Base-by-base conservation (phyloP, 208 protist species). In the Trypanosomatidae sp. region DNA sequence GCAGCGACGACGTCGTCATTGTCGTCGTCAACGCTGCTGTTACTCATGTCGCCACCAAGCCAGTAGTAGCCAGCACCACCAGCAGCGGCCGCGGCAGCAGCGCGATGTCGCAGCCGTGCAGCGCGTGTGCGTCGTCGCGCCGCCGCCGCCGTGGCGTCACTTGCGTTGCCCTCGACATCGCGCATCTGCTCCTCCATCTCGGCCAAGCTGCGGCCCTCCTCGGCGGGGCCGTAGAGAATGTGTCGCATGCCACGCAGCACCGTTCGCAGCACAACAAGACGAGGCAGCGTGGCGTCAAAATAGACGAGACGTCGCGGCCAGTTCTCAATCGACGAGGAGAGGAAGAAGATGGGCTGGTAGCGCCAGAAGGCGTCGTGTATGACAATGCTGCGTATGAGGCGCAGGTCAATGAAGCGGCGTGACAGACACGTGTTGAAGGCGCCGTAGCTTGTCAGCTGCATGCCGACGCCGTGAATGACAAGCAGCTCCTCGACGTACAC, bases 351-450 rank as follows among this genome's bases (percentile, higher is more conserved):
- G 7, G 63, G 74, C 50, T 79, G 75, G 32, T 78, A 81, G 19
- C 83, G 67, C 33, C 73, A 83, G 47, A 81, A 92, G 3, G 76
- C 59, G 39, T 92, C 83, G 53, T 92, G 79, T 32, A 92, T 80
- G 28, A 88, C 64, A 7, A 92, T 45, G 1, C 59, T 68, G 20
- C 74, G 72, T 30, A 92, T 61, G 42, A 87, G 61, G 27, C 66
- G 61, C 15, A 72, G 24, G 21, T 88, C 79, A 4, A 92, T 30
- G 43, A 92, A 88, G 0, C 55, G 50, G 10, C 58, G 54, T 6
- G 53, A 53, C 28, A 49, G 43, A 43, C 79, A 47, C 22, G 51
- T 48, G 38, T 75, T 72, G 44, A 85, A 83, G 28, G 79, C 46
- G 33, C 71, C 71, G 60, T 87, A 87, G 24, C 40, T 65, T 22